phyloP scores from a whole-genome alignment of 78 protist genomes.

The Diacronema lutheri region DNA sequence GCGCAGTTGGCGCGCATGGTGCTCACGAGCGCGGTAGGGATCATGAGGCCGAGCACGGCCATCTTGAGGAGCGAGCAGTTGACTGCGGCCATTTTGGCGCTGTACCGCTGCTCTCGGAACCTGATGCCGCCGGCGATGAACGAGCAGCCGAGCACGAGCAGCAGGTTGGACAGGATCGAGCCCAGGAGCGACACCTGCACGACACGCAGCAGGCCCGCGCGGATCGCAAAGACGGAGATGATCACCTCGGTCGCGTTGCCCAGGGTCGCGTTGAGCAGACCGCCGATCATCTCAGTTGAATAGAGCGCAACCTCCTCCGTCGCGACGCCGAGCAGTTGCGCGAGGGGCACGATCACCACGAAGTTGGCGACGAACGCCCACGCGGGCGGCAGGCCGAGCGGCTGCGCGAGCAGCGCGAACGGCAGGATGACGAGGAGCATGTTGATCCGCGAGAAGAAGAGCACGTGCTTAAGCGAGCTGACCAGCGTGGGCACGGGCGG shows the following conservation, averaged over 20 bases:
- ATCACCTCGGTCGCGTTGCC: constrained; percentile 65
- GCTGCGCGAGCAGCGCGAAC: too few species aligned
- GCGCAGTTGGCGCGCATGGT: neutral
- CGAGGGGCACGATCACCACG: constrained; percentile 32
- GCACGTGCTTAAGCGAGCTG: too few species aligned
- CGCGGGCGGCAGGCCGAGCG: too few species aligned
- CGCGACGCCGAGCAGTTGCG: constrained; percentile 35
- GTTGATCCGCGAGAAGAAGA: too few species aligned
- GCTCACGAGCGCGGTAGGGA: constrained; percentile 32
- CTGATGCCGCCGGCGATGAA: constrained; percentile 46
- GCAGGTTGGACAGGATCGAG: constrained; percentile 48
- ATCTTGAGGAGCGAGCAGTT: constrained; percentile 27
- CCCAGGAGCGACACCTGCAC: constrained; percentile 60
- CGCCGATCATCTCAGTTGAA: constrained; percentile 43
- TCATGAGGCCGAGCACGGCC: neutral
- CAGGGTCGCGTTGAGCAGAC: constrained; percentile 60
- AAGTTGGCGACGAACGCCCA: neutral
- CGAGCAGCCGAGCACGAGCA: constrained; percentile 54
- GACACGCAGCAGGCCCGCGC: constrained; percentile 17
- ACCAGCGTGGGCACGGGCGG: too few species aligned
- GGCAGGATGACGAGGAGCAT: too few species aligned
- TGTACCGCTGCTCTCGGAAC: constrained; percentile 17
- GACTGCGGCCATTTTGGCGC: neutral
- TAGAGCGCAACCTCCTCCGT: constrained; percentile 51
- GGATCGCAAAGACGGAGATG: constrained; percentile 37